Conservation (phyloP, 78 protist genomes). For the Dictyostelium firmibasis region DNA sequence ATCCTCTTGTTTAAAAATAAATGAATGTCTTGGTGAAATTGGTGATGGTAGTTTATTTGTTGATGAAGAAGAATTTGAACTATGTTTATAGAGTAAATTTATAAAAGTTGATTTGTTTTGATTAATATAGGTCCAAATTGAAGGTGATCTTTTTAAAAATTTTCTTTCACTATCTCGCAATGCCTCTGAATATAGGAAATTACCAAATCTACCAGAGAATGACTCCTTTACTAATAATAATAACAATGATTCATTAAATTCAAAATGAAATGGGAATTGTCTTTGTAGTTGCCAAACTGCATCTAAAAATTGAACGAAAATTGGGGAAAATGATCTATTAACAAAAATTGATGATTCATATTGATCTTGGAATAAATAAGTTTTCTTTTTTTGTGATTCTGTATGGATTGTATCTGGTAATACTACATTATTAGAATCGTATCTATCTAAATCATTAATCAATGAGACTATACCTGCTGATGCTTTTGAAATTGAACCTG, state of each 20-base stretch:
- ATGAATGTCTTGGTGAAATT: not conserved
- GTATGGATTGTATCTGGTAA: not conserved
- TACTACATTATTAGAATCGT: not conserved
- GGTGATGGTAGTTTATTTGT: not conserved
- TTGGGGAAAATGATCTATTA: conserved; percentile 37
- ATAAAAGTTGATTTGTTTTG: not conserved
- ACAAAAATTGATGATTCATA: conserved; percentile 5
- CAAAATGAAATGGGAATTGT: conserved; percentile 76
- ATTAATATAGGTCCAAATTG: conserved; percentile 26
- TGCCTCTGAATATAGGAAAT: conserved; percentile 37
- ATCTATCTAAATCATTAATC: not conserved
- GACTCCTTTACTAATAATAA: conserved; percentile 33
- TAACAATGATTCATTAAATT: conserved; percentile 45
- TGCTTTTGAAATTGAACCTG: not conserved
- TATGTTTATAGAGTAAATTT: conserved; percentile 7
- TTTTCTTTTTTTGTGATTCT: not conserved
- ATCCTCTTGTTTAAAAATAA: conserved; percentile 21
- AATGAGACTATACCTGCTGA: not conserved
- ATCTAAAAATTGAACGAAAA: conserved; percentile 54
- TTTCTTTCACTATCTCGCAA: conserved; percentile 21
- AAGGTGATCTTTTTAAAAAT: conserved; percentile 35
- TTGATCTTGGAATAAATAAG: not conserved
- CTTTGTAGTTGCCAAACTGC: conserved; percentile 74
- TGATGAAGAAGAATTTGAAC: not conserved
- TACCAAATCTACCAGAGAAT: conserved; percentile 64